phyloP scores from a whole-genome alignment of 2,329 filamentous ascomycete genomes.

The Claviceps quebecensis region DNA sequence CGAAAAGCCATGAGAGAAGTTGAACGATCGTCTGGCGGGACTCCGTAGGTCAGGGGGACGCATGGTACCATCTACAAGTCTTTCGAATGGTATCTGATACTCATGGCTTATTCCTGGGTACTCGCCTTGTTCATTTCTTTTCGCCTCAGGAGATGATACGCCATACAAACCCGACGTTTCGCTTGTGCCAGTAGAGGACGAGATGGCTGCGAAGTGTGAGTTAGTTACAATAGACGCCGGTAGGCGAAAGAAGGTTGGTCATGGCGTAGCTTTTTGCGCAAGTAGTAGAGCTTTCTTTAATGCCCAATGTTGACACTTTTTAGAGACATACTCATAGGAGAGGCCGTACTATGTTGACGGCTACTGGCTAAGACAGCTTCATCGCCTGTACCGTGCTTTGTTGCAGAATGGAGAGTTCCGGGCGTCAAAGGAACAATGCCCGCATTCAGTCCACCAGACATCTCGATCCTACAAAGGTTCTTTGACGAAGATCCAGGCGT shows the following conservation, averaged over 20 bases:
- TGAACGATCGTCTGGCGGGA: conserved; percentile 3
- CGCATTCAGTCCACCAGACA: neutral
- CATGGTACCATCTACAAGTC: neutral
- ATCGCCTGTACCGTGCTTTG: neutral
- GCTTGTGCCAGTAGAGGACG: neutral
- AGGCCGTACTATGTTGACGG: neutral
- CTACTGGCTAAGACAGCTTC: neutral
- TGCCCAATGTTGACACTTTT: too few species aligned
- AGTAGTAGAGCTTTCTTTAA: neutral
- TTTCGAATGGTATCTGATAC: neutral
- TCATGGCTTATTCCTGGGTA: neutral
- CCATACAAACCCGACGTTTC: neutral
- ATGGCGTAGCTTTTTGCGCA: neutral
- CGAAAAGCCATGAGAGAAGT: neutral
- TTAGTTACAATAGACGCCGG: neutral
- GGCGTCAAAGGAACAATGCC: neutral
- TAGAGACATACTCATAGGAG: neutral
- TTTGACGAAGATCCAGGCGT: neutral
- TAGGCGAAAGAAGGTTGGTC: neutral
- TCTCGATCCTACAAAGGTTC: neutral
- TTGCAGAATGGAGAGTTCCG: neutral
- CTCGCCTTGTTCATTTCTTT: neutral
- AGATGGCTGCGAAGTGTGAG: neutral
- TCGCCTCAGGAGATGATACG: neutral
- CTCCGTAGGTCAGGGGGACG: conserved; percentile 1